These are phyloP conservation scores for Starmerella riodocensis DNA, from an alignment of 805 yeast species.

Conservation along the genomic window DNA sequence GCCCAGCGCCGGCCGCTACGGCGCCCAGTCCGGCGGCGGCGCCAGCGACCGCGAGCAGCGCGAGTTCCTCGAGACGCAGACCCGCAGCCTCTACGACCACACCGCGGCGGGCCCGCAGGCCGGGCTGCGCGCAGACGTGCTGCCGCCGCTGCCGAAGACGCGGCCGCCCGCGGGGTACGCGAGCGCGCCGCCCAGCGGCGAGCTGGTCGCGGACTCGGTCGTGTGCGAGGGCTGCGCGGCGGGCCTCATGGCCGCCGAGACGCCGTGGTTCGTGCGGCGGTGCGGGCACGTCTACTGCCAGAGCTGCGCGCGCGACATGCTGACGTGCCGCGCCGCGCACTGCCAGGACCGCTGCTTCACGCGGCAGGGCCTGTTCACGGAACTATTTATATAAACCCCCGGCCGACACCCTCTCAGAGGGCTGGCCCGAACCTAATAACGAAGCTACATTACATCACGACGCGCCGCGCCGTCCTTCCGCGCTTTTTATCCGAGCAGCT, in stretches of 20 bases:
- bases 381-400: too few relatives aligned
- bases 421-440: too few relatives aligned
- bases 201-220: neutral
- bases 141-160: neutral
- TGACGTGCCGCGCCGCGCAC: too few relatives aligned
- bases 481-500: too few relatives aligned
- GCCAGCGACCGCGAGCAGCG: neutral
- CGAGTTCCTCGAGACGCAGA: neutral
- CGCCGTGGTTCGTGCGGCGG: constrained; percentile 2
- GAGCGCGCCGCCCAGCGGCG: neutral
- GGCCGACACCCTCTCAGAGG: too few relatives aligned
- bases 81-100: neutral
- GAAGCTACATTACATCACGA: too few relatives aligned
- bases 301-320: too few relatives aligned
- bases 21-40: neutral
- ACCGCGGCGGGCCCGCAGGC: neutral
- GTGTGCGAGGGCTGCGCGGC: neutral
- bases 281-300: constrained; percentile 12
- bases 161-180: neutral
- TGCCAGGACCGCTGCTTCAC: too few relatives aligned
- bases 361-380: too few relatives aligned
- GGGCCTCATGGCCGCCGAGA: neutral
- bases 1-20: neutral
- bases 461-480: too few relatives aligned
- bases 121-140: neutral